A percentile compares a stretch with the other conserved stretches of the same genome.
Evolutionary conservation across 192 early-diverging fungal species (phyloP).

Genomic region (Coemansia sp.): DNA sequence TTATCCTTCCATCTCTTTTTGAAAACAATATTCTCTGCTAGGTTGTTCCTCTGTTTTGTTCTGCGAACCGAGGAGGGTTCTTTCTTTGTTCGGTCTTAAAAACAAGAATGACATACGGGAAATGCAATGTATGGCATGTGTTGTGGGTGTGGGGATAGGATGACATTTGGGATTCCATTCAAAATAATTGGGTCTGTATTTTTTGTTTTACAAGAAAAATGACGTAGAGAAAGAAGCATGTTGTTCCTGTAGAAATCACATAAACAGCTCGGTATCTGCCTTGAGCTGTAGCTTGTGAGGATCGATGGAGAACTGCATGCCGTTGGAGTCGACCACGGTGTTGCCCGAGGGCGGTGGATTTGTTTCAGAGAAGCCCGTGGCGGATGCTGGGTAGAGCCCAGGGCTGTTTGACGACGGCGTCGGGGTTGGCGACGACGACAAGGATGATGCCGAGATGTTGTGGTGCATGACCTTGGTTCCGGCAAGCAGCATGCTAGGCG

Average conservation of each 20-base stretch:
- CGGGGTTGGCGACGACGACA: conserved; percentile 47
- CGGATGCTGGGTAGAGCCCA: conserved; percentile 11
- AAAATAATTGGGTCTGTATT: too few species aligned
- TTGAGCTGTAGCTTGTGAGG: conserved; percentile 55
- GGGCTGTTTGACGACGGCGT: conserved; percentile 38
- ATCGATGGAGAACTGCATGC: conserved; percentile 41
- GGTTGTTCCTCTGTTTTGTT: not conserved
- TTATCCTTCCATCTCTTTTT: not conserved
- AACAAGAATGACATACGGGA: not conserved
- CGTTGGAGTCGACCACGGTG: conserved; percentile 9
- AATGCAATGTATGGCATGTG: not conserved
- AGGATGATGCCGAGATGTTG: conserved; percentile 18
- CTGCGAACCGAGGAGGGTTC: not conserved
- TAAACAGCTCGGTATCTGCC: conserved; percentile 41
- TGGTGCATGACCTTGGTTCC: conserved; percentile 22
- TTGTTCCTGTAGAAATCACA: conserved; percentile 8
- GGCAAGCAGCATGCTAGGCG: conserved; percentile 28
- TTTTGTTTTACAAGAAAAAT: not conserved
- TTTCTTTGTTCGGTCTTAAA: conserved; percentile 1
- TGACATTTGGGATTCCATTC: too few species aligned
- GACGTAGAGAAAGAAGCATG: conserved; percentile 2
- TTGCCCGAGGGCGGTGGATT: not conserved
- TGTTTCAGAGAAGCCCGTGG: not conserved
- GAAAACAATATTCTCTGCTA: not conserved
- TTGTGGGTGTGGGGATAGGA: too few species aligned